Base-by-base conservation (phyloP, 1,139 yeast genomes). In the Yamadazyma songkhlaensis region DNA sequence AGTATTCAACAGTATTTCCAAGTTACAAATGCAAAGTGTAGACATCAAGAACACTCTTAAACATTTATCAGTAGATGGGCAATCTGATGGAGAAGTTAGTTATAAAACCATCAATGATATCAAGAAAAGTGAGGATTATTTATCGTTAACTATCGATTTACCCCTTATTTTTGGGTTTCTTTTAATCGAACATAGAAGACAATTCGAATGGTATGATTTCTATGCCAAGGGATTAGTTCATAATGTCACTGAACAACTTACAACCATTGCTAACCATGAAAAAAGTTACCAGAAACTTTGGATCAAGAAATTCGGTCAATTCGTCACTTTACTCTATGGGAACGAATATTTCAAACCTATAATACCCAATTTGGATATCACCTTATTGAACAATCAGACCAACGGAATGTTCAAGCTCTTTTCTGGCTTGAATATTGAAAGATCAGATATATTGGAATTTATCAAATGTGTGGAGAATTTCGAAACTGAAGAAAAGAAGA, bases 161-260 rank as follows among this genome's bases (percentile, higher is more conserved):
- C 97, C 97, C 0, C 62, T 87, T 29, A 61, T 88, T 1, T 87
- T 86, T 55, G 97, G 97, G 1, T 74, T 85, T 22, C 72, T 81
- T 54, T 54, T 87, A 17, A 74, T 89, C 31, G 96, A 90, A 51
- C 70, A 68, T 34, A 60, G 84, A 39, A 72, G 95, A 37, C 81
- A 92, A 44, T 64, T 65, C 31, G 80, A 79, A 45, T 87, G 95
- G 94, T 64, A 72, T 20, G 72, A 72, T 35, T 69, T 68, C 44
- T 75, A 75, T 35, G 59, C 84, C 30, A 71, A 72, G 39, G 72
- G 73, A 1, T 54, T 78, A 1, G 72, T 74, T 0, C 64, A 66
- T 27, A 73, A 71, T 37, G 67, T 82, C 0, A 74, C 79, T 27
- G 89, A 82, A 46, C 79, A 76, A 39, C 61, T 84, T 40, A 77